phyloP scores from a whole-genome alignment of 331 rosid genomes.

The Arachis monticola region DNA sequence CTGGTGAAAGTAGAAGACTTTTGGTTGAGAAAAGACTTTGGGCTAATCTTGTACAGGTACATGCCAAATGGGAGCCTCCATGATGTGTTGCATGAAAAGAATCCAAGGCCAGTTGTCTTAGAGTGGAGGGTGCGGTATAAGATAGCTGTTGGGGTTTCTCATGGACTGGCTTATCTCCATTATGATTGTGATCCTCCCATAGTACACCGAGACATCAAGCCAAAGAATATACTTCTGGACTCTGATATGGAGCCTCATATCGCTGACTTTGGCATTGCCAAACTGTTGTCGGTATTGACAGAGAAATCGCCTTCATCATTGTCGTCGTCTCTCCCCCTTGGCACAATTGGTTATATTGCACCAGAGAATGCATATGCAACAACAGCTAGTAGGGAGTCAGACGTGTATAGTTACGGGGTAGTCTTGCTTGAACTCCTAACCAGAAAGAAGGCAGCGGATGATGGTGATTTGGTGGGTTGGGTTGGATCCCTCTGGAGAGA shows the following conservation, averaged over 20 bases:
- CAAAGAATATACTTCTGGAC: constrained; percentile 79
- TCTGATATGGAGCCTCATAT: constrained; percentile 85
- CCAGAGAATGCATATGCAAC: constrained; percentile 80
- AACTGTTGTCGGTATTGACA: constrained; percentile 50
- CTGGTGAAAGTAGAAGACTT: constrained; percentile 67
- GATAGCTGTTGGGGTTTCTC: constrained; percentile 81
- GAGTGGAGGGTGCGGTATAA: constrained; percentile 66
- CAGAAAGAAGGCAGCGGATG: constrained; percentile 65
- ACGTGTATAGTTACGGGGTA: constrained; percentile 82
- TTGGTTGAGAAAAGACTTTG: constrained; percentile 61
- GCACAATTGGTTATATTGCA: constrained; percentile 83
- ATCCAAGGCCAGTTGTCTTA: constrained; percentile 45
- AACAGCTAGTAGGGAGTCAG: constrained; percentile 60
- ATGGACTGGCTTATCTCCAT: constrained; percentile 82
- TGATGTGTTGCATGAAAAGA: constrained; percentile 66
- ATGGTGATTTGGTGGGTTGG: constrained; percentile 58
- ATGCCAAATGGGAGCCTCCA: constrained; percentile 87
- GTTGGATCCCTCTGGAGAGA: constrained; percentile 52
- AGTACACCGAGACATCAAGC: constrained; percentile 88
- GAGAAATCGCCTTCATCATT: background rate
- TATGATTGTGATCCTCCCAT: constrained; percentile 78
- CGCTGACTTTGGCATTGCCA: constrained; percentile 83
- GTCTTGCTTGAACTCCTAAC: constrained; percentile 84
- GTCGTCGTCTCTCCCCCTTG: constrained; percentile 50
- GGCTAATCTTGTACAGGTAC: constrained; percentile 71